These are phyloP conservation scores for Cyberlindnera nakhonratchasimensis DNA, from an alignment of 805 yeast species.

Conservation along the genomic window DNA sequence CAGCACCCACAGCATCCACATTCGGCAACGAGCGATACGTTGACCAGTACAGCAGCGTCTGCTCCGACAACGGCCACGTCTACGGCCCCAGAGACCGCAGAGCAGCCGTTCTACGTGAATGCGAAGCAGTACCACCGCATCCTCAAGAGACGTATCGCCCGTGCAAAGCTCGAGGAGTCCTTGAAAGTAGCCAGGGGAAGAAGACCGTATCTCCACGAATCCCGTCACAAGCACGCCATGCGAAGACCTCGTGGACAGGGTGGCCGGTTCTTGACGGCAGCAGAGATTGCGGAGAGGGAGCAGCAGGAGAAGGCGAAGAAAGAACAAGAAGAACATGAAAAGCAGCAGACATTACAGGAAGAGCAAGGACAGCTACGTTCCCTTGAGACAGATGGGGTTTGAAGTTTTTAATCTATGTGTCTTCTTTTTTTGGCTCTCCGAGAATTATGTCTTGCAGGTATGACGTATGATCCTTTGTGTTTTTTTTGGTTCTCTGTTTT, in stretches of 20 bases:
- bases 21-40: background rate
- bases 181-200: conserved; percentile 85
- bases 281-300: conserved; percentile 64
- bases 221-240: conserved; percentile 99
- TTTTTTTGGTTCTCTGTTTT: too few species aligned
- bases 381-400: conserved; percentile 1
- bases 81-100: conserved; percentile 29
- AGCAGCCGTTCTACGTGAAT: conserved; percentile 95
- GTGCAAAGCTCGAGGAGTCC: conserved; percentile 89
- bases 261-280: conserved; percentile 94
- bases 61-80: background rate
- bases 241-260: conserved; percentile 99
- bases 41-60: conserved; percentile 5
- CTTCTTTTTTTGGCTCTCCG: too few species aligned
- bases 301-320: conserved; percentile 30
- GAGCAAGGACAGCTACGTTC: conserved; percentile 8
- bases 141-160: conserved; percentile 84
- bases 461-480: too few species aligned
- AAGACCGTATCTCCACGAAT: conserved; percentile 92
- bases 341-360: conserved; percentile 17
- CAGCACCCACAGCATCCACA: conserved; percentile 10
- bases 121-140: conserved; percentile 97
- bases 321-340: conserved; percentile 19
- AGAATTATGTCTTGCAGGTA: too few species aligned
- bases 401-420: background rate